Percentiles rank a stretch among this genome's conserved stretches.
phyloP scores from a whole-genome alignment of 352 stramenopile species.

The Pythium apleroticum region DNA sequence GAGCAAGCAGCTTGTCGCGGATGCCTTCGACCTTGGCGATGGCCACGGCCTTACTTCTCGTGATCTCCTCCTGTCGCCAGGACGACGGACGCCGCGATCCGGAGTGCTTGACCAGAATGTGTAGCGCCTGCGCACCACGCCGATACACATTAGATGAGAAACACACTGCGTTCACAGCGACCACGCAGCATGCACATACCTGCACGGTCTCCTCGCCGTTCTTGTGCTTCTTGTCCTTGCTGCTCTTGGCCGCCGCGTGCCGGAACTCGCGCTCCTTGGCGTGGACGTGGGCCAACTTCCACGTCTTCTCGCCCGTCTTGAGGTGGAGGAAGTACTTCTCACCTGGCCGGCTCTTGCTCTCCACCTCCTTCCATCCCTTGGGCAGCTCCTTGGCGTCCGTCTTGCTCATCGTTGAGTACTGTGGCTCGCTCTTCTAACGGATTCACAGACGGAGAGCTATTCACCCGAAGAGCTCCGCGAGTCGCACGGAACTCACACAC shows the following conservation, averaged over 20 bases:
- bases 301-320: conserved; percentile 86
- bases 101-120: conserved; percentile 90
- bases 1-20: conserved; percentile 75
- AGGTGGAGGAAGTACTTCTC: conserved; percentile 86
- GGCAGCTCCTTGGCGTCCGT: conserved; percentile 65
- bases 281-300: conserved; percentile 84
- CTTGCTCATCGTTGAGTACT: conserved; percentile 22
- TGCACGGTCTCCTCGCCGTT: conserved; percentile 48
- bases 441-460: background rate
- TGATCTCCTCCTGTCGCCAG: conserved; percentile 88
- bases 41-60: conserved; percentile 84
- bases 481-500: background rate
- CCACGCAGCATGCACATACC: conserved; percentile 15
- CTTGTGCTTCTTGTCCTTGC: conserved; percentile 28
- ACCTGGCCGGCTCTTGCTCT: conserved; percentile 85
- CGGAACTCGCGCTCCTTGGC: conserved; percentile 79
- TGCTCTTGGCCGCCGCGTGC: conserved; percentile 32
- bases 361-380: conserved; percentile 82
- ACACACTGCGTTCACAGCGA: background rate
- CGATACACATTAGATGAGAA: background rate
- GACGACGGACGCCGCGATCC: conserved; percentile 80
- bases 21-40: conserved; percentile 77
- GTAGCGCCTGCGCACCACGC: conserved; percentile 44
- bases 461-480: conserved; percentile 10
- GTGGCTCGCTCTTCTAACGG: background rate